Evolutionary conservation across 2,329 filamentous ascomycete species (phyloP), one percentile per base, ranked within the genome.

Genomic region (Colletotrichum liaoningense): DNA sequence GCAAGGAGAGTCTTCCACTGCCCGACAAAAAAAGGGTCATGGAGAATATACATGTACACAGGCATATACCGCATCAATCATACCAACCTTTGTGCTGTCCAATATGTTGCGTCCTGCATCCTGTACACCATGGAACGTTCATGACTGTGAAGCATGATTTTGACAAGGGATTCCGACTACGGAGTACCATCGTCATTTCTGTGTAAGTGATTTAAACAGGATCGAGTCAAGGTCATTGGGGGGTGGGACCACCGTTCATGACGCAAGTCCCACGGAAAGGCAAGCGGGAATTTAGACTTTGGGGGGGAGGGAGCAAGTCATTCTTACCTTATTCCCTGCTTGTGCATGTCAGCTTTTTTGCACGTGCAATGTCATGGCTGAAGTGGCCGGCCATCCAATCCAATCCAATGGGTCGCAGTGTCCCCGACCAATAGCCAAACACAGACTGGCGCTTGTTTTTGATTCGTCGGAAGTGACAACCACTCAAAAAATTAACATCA

Each of bases 21-120:
- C 38, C 52, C 52, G 3, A 42, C 52, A 19, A 12, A 22, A 22
- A 46, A n/a, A 22, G 42, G 42, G 19, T 19, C 19, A 11, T 24
- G 67, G 33, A 16, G 46, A 49, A 35, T 22, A 59, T 54, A 42
- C 59, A 62, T 73, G 59, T 73, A 70, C 67, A 70, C 70, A 65
- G 70, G 65, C 52, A 55, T 73, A 52, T 55, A 22, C 33, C 56
- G 35, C 60, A 73, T 70, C 66, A 73, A 70, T 69, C 24, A 69
- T 52, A 70, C 35, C 67, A 55, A 33, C 60, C 56, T 49, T 56
- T 42, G 35, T 55, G 22, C 12, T 38, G 49, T 38, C 16, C 12
- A 42, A n/a, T 19, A 16, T 52, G 16, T 4, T n/a, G 30, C 22
- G 16, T 26, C 14, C 22, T 19, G 5, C 7, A 14, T 14, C 28